Conservation (phyloP, 306 rosid genomes). For the Cicer bijugum region DNA sequence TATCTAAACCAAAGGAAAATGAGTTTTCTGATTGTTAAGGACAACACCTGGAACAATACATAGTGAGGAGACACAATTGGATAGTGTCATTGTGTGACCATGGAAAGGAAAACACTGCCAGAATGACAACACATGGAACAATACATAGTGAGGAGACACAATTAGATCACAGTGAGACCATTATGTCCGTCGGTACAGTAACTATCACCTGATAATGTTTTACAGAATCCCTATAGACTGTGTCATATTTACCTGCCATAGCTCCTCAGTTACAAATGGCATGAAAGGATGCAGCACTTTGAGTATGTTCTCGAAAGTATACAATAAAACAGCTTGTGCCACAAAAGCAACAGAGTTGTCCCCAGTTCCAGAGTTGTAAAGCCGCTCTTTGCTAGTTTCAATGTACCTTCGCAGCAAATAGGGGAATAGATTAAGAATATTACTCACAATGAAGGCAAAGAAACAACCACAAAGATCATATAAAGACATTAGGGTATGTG, state of each 20-base stretch:
- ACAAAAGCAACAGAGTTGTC: constrained; percentile 60
- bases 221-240: not conserved
- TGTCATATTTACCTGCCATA: constrained; percentile 79
- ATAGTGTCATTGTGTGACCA: not conserved
- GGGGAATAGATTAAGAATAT: constrained; percentile 23
- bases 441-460: constrained; percentile 35
- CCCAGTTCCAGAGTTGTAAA: constrained; percentile 65
- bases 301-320: constrained; percentile 81
- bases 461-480: constrained; percentile 10
- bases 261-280: constrained; percentile 97
- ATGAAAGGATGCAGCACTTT: constrained; percentile 90
- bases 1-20: not conserved
- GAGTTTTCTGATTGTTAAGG: not conserved
- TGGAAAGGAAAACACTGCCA: not conserved
- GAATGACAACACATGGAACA: not conserved
- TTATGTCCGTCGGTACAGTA: not conserved
- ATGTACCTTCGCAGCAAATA: constrained; percentile 67
- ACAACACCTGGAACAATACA: not conserved
- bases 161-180: not conserved
- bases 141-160: not conserved
- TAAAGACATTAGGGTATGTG: not conserved
- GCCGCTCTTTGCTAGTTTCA: constrained; percentile 91
- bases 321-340: constrained; percentile 84
- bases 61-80: not conserved
- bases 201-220: not conserved